Percentiles rank a stretch among this genome's conserved stretches.
Evolutionary conservation across 345 rosid species (phyloP).

Genomic region (Eucalyptus caleyi): DNA sequence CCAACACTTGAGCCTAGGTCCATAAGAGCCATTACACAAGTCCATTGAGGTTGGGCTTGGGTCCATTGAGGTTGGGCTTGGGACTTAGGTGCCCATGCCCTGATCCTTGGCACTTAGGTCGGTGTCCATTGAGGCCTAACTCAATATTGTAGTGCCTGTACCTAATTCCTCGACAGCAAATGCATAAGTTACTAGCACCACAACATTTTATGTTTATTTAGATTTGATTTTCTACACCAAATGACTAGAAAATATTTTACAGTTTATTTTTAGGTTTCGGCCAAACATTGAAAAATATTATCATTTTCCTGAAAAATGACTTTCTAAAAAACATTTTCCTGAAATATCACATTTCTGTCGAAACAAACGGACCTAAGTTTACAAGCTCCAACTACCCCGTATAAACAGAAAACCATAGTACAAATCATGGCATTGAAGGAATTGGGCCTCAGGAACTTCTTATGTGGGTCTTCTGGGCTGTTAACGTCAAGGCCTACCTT

Average conservation of each 20-base stretch:
- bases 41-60: not conserved
- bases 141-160: not conserved
- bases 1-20: too few relatives aligned
- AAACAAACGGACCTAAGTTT: not conserved
- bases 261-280: too few relatives aligned
- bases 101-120: not conserved
- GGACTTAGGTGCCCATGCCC: not conserved
- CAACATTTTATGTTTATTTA: too few relatives aligned
- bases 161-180: not conserved
- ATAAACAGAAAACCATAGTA: not conserved
- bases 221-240: not conserved
- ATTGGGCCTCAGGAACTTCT: not conserved
- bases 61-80: not conserved
- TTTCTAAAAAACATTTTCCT: not conserved
- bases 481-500: not conserved
- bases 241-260: not conserved
- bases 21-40: not conserved
- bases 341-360: too few relatives aligned
- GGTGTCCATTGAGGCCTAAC: not conserved
- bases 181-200: not conserved
- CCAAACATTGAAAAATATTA: too few relatives aligned
- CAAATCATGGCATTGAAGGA: not conserved
- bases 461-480: not conserved
- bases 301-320: not conserved
- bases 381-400: not conserved